Conservation (phyloP, 768 basidiomycete genomes). For the Lactarius evosmus region DNA sequence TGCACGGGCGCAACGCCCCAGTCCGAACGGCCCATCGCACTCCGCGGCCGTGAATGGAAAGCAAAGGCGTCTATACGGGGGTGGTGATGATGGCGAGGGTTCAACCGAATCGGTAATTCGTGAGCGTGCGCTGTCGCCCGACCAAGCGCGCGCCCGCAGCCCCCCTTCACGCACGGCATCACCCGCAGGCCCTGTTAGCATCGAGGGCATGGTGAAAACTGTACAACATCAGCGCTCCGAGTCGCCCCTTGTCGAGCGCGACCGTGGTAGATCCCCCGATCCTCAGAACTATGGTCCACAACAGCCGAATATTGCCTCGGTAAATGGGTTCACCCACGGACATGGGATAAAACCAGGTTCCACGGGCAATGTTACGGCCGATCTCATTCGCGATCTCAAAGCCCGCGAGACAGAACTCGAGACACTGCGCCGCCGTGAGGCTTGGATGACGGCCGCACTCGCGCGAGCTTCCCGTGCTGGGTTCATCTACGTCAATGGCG, state of each 20-base stretch:
- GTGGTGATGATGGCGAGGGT: slow-evolving; percentile 55
- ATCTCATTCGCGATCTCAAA: slow-evolving; percentile 76
- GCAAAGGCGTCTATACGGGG: slow-evolving; percentile 47
- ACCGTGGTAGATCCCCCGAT: slow-evolving; percentile 49
- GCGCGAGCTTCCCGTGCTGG: slow-evolving; percentile 72
- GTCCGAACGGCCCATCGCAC: slow-evolving; percentile 44
- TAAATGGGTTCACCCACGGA: slow-evolving; percentile 49
- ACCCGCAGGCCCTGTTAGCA: slow-evolving; percentile 42
- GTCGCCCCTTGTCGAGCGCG: slow-evolving; percentile 52
- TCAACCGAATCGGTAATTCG: slow-evolving; percentile 42
- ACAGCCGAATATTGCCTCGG: slow-evolving; percentile 37
- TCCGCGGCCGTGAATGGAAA: slow-evolving; percentile 37
- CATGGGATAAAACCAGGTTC: slow-evolving; percentile 50
- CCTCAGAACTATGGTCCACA: slow-evolving; percentile 57
- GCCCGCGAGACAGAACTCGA: slow-evolving; percentile 81
- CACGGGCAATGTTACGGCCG: slow-evolving; percentile 66
- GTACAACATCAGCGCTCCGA: slow-evolving; percentile 56
- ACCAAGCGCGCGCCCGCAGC: slow-evolving; percentile 55
- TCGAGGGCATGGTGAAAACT: slow-evolving; percentile 53
- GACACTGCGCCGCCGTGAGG: slow-evolving; percentile 66
- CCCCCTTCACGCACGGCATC: slow-evolving; percentile 51
- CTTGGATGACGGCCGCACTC: slow-evolving; percentile 84
- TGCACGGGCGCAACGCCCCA: slow-evolving; percentile 39
- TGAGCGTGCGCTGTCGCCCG: slow-evolving; percentile 57
- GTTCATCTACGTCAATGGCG: slow-evolving; percentile 61